Percentiles rank a stretch among this genome's conserved stretches.
These are phyloP conservation scores for Geotrichum histeridarum DNA, from an alignment of 1,139 yeast genomes.

Conservation along the genomic window DNA sequence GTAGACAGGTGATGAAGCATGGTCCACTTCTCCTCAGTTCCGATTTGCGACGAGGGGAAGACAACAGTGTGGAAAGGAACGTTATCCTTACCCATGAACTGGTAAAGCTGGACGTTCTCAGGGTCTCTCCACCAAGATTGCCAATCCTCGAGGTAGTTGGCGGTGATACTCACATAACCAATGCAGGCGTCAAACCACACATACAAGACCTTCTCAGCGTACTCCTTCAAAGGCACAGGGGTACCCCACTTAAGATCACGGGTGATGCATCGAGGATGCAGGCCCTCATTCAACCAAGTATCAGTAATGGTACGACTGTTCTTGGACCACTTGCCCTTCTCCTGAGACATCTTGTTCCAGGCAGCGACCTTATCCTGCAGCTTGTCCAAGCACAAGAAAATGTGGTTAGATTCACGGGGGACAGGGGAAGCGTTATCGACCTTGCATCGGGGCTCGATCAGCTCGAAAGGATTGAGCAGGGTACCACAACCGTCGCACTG, in stretches of 20 bases:
- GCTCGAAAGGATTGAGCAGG: constrained; percentile 84
- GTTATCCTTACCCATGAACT: constrained; percentile 98
- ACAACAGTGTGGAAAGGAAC: constrained; percentile 98
- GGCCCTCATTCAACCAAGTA: constrained; percentile 91
- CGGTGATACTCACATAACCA: constrained; percentile 94
- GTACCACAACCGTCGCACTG: constrained; percentile 97
- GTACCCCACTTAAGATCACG: constrained; percentile 98
- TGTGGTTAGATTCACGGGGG: constrained; percentile 75
- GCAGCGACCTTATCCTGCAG: constrained; percentile 66
- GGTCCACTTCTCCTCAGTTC: constrained; percentile 87
- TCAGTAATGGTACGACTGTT: constrained; percentile 83
- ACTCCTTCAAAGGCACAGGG: constrained; percentile 81
- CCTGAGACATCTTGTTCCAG: constrained; percentile 69
- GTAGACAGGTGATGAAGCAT: constrained; percentile 85
- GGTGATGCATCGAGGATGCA: constrained; percentile 91
- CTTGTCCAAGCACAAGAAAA: constrained; percentile 76
- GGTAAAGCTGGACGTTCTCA: constrained; percentile 77
- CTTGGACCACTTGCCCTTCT: constrained; percentile 82
- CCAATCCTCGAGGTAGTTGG: constrained; percentile 79
- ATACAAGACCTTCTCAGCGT: constrained; percentile 81
- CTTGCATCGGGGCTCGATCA: constrained; percentile 92
- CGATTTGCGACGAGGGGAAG: constrained; percentile 88
- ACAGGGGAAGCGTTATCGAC: constrained; percentile 78
- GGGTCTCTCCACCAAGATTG: constrained; percentile 93
- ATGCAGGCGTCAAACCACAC: constrained; percentile 99